Evolutionary conservation across 1,139 yeast species (phyloP).

Genomic region (Barnettozyma hawaiiensis): DNA sequence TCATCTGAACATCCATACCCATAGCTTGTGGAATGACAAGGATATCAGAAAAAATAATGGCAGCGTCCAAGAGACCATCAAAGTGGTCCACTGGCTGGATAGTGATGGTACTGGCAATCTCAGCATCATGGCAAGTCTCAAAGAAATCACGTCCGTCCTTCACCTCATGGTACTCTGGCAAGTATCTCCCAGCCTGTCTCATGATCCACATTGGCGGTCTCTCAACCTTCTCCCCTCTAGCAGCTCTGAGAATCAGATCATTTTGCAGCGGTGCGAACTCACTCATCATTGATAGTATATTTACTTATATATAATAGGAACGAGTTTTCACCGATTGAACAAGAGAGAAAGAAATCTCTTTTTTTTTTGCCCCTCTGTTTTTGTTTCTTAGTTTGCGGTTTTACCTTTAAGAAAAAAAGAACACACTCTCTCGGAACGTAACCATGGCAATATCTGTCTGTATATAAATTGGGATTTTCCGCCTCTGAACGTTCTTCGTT

Average conservation of each 20-base stretch:
- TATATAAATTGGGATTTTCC: no score
- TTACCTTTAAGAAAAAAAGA: no score
- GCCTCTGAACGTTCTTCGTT: no score
- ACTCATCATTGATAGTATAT: not conserved
- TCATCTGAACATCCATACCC: slow-evolving; percentile 94
- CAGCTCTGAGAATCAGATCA: slow-evolving; percentile 87
- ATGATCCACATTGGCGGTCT: slow-evolving; percentile 98
- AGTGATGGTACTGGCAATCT: slow-evolving; percentile 87
- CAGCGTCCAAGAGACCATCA: slow-evolving; percentile 89
- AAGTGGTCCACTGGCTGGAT: slow-evolving; percentile 92
- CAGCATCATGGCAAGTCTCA: slow-evolving; percentile 90
- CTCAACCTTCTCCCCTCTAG: slow-evolving; percentile 76
- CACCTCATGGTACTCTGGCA: slow-evolving; percentile 87
- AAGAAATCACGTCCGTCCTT: slow-evolving; percentile 87
- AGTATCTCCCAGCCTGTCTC: slow-evolving; percentile 55
- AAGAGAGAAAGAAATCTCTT: no score
- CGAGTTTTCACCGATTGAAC: no score
- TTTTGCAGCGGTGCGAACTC: slow-evolving; percentile 70
- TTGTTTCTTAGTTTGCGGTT: no score
- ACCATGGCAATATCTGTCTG: no score
- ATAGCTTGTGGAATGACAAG: slow-evolving; percentile 96
- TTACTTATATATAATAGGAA: no score
- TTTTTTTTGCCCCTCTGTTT: no score
- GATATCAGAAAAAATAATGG: slow-evolving; percentile 92
- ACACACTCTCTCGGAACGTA: no score